Evolutionary conservation across 1,284 basidiomycete genomes (phyloP), one percentile per base, ranked within the genome.

Genomic region (Trametes pubescens): DNA sequence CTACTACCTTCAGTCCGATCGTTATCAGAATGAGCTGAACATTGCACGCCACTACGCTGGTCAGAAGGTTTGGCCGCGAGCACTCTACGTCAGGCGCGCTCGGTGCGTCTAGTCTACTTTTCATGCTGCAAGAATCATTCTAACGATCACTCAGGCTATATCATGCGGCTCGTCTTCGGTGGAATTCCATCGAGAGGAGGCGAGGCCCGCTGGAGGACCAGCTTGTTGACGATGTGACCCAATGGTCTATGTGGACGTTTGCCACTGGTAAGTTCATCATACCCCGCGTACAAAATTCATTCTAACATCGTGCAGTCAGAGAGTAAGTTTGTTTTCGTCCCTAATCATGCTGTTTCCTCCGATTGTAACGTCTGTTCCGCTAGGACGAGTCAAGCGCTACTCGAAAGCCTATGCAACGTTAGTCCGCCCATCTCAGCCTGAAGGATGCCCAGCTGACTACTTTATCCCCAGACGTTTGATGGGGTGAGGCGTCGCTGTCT

Each of bases 201-300:
- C 85, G 94, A 49, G 88, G 91, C 0, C 78, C 80, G 4, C 78
- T 92, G 22, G 92, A 95, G 75, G 90, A 96, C 73, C 77, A 79
- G 43, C 82, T 97, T 16, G 91, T 97, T 67, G 86, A 88, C 72
- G 92, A 95, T 72, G 78, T 97, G 34, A 84, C 92, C 10, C 89
- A 95, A 70, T 94, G 95, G 84, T 91, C 90, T 6, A 82, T 96
- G 74, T 95, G 93, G 83, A 86, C 92, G 62, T 96, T 95, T 77
- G 86, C 92, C 8, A 80, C 83, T 57, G 79, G 82, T 83, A 69
- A 62, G 78, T 69, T 1, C 2, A 11, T 72, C 76, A n/a, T 49
- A 70, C 34, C 51, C 14, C 44, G 4, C 32, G 47, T 40, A 29
- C 37, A 24, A 8, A 59, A 18, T 57, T 58, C 22, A 53, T 35